Evolutionary conservation across 73 alveolate genomes (phyloP).

Genomic region (Paramecium sonneborni): DNA sequence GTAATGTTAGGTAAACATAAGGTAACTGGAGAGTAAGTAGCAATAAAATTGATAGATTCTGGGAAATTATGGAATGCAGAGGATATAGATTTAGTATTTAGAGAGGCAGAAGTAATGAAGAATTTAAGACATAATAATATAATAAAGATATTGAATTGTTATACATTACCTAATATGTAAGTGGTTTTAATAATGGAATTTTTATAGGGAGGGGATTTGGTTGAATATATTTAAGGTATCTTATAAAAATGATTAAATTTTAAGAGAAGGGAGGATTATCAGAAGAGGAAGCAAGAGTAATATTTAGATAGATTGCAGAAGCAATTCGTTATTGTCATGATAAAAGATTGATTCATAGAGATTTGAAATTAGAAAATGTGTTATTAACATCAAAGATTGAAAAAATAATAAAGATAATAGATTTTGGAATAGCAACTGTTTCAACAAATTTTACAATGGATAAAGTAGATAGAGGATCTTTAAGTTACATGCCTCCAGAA

Average conservation of each 20-base stretch:
- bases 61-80: conserved; percentile 70
- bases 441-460: conserved; percentile 23
- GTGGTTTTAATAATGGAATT: conserved; percentile 95
- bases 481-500: conserved; percentile 69
- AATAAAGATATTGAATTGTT: conserved; percentile 76
- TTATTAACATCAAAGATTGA: conserved; percentile 80
- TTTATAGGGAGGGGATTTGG: conserved; percentile 87
- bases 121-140: conserved; percentile 64
- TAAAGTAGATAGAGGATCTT: conserved; percentile 55
- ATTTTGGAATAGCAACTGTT: conserved; percentile 88
- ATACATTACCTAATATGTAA: conserved; percentile 85
- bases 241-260: neutral
- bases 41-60: conserved; percentile 88
- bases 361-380: conserved; percentile 83
- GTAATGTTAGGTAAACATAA: conserved; percentile 92
- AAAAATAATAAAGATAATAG: conserved; percentile 92
- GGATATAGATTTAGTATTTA: conserved; percentile 70
- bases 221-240: conserved; percentile 75
- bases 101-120: conserved; percentile 72
- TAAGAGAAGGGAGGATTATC: conserved; percentile 76
- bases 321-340: conserved; percentile 84
- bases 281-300: conserved; percentile 76
- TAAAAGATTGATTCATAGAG: conserved; percentile 84
- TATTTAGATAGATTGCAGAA: conserved; percentile 74
- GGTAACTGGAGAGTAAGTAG: conserved; percentile 93